Evolutionary conservation across 139 green algal species (phyloP), one percentile per base, ranked within the genome.

Genomic region (Tetradesmus lagerheimii): DNA sequence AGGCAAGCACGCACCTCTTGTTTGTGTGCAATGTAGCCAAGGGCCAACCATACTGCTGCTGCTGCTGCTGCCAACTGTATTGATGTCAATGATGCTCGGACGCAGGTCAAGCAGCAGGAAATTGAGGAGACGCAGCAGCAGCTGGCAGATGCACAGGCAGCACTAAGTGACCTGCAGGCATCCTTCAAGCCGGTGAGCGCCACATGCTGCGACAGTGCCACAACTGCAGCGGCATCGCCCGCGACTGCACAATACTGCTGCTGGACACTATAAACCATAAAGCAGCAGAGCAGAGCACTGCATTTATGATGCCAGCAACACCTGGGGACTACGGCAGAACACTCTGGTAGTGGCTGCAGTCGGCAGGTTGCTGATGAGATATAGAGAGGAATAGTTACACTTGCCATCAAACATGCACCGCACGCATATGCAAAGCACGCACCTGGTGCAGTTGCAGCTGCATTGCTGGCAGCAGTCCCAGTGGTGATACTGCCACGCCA

Each of bases 131-230:
- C 20, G 14, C 84, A 91, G 39, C 71, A 75, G 31, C 35, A 86
- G 20, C 43, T 95, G 8, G 67, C 86, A 15, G 92, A 94, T 3
- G 84, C 80, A 9, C 92, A 94, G 80, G 84, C 86, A 39, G 79
- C 80, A 20, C 20, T 94, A 23, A 74, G 57, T 45, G 93, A 94
- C 67, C 78, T 95, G 39, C 92, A 93, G 50, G 89, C 83, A 5
- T 94, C 93, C 0, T 95, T 94, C 74, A 47, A 78, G 18, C 89
- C 92, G 29, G 91, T 93, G 64, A 87, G 90, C 39, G n/a, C 34
- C 78, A 87, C 12, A 45, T 50, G 67, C 25, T 43, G 31, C 29
- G n/a, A 53, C 64, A 29, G 20, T 67, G 53, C 3, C 50, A 16
- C n/a, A 78, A 2, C 18, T 25, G 0, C 71, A 83, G 35, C 76